Base-by-base conservation (phyloP, 2,329 filamentous ascomycete genomes). In the Annulohypoxylon truncatum region DNA sequence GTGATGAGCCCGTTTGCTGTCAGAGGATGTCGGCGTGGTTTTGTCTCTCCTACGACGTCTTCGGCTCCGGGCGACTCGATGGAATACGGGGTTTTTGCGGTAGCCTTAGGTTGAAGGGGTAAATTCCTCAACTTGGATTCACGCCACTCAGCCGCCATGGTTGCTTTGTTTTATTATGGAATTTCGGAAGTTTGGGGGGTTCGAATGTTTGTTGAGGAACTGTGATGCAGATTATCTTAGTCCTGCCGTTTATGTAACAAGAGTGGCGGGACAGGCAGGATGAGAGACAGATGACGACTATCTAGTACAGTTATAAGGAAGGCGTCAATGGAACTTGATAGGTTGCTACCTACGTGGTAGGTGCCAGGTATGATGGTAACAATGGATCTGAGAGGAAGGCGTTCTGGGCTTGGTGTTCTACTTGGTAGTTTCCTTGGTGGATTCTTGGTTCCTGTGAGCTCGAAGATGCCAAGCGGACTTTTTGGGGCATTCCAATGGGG, bases 41-140 rank as follows among this genome's bases (percentile, higher is more conserved):
- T 86, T 13, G 92, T 94, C 82, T 94, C 92, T 78, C 92, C 92
- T 35, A 89, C 82, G 71, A 89, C 83, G 68, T 88, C 86, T 74
- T 87, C 79, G 67, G 83, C 85, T 73, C 87, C 89, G 15, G 90
- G 83, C 4, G 85, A 88, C 74, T 93, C 90, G 75, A 92, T 85
- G 18, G 89, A 87, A 81, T 89, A 92, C 24, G 90, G 90, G 15
- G 83, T 81, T 76, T 85, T 87, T 76, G 87, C 89, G 72, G 78
- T 75, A 76, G 87, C 83, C 69, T 84, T 84, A 56, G 82, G 81
- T 47, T 76, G 68, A 64, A 82, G 69, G 61, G 69, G 67, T 35
- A 70, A 47, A 58, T 72, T 57, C 68, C 69, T 71, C 50, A 72
- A 48, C 61, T 77, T 78, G 31, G 76, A 71, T 54, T 78, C 73